phyloP scores from a whole-genome alignment of 192 early-diverging fungal genomes.

The Helicostylum pulchrum region DNA sequence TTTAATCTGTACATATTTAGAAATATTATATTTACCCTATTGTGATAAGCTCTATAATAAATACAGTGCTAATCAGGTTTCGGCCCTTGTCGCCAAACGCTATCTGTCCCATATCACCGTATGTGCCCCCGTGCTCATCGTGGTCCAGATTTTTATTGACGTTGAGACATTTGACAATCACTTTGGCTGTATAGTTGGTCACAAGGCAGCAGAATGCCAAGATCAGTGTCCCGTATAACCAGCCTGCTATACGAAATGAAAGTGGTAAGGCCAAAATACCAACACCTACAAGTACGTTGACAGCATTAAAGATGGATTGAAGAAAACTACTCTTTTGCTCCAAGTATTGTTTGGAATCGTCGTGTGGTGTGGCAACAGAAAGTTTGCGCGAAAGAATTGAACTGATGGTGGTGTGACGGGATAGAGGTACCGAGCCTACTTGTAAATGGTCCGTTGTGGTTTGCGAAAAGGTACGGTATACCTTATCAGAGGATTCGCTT shows the following conservation, averaged over 20 bases:
- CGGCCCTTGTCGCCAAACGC: conserved; percentile 30
- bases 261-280: conserved; percentile 64
- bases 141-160: neutral
- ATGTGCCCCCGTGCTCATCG: conserved; percentile 29
- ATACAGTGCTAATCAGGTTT: conserved; percentile 22
- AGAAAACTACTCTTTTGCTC: conserved; percentile 28
- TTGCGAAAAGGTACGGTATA: conserved; percentile 10
- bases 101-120: conserved; percentile 40
- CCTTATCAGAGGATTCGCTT: neutral
- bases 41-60: conserved; percentile 32
- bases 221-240: conserved; percentile 51
- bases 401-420: conserved; percentile 22
- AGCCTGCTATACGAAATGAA: conserved; percentile 54
- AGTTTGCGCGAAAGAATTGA: conserved; percentile 10
- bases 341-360: neutral
- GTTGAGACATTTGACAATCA: conserved; percentile 48
- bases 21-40: conserved; percentile 8
- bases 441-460: conserved; percentile 3
- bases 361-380: too few relatives aligned
- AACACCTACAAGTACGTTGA: conserved; percentile 63
- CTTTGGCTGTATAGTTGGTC: conserved; percentile 54
- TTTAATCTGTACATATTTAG: too few relatives aligned
- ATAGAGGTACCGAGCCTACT: conserved; percentile 6
- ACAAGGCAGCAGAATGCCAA: conserved; percentile 39
- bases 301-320: conserved; percentile 50